Base-by-base conservation (phyloP, 2,329 filamentous ascomycete species). In the Pyricularia pennisetigena region DNA sequence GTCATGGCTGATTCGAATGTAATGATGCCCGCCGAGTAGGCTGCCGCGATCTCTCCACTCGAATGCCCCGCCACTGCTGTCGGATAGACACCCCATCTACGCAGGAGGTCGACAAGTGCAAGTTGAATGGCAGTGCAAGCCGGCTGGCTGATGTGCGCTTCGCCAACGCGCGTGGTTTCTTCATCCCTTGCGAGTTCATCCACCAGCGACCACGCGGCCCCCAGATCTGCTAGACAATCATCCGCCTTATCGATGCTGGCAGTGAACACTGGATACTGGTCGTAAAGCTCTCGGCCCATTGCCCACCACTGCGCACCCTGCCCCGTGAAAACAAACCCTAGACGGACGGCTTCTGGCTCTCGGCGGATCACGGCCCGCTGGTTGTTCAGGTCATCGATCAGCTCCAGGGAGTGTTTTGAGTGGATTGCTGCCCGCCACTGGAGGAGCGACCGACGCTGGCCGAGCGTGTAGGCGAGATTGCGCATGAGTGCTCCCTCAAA, bases 381-480 rank as follows among this genome's bases (percentile, higher is more conserved):
- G 61, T 76, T 74, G 69, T 82, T 82, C 54, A 84, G 77, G 4
- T 76, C 75, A 64, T 81, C 77, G 35, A 81, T 79, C 7, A 84
- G 74, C 69, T 83, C 80, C 66, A 81, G 79, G 0, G 78, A 82
- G 63, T 80, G 79, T 3, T 76, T 74, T 0, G 81, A 81, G 0
- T 80, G 75, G 10, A 84, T 75, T 3, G 82, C 81, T 2, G 79
- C 77, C 28, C 81, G 76, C 76, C 79, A 82, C 59, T 78, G 77
- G 24, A 83, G 73, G 26, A 79, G 74, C 1, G 81, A 80, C 32
- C 82, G 76, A 16, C 81, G 76, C 71, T 82, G 78, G 14, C 80
- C 78, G 1, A 84, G 73, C 0, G 82, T 84, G 70, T 84, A 84
- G 4, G 82, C 80, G 24, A 84, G 72, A 69, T 84, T 79, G 10